Evolutionary conservation across 805 yeast genomes (phyloP), one percentile per base, ranked within the genome.

Genomic region (Schwanniomyces yamadae): DNA sequence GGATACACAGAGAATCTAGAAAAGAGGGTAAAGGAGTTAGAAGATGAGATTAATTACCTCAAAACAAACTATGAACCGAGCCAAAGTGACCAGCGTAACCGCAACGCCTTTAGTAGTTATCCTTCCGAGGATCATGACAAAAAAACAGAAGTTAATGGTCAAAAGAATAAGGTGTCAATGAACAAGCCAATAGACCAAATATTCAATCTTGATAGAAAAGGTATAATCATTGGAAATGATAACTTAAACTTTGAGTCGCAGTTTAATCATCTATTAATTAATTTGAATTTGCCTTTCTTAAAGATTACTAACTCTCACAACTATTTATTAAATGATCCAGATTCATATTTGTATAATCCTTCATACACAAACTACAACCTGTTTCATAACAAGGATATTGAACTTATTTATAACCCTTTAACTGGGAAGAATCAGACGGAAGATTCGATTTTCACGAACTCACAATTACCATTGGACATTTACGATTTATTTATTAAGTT

Each of bases 1-100:
- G 91, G 93, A 0, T 84, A 84, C 51, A 84, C 95, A 1, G 87
- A 82, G 58, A 79, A 78, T 48, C 60, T 84, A 45, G 95, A 84
- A 50, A 70, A 69, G 37, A 78, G 77, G 46, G 64, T 84, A 29
- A 71, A 77, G 22, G 72, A 71, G 22, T 61, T 84, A 36, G 89
- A 84, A 52, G 74, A 75, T 29, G 82, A 76, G 40, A 64, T 75
- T 37, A 61, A 67, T 25, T 54, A 54, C 33, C 52, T 76, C n/a
- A n/a, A n/a, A n/a, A n/a, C 28, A 53, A 63, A 31, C n/a, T n/a
- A n/a, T n/a, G n/a, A 15, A 9, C 11, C 10, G 7, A 32, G 24
- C 15, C 14, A 12, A 11, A 15, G 8, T 28, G 15, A 13, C n/a
- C n/a, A n/a, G n/a, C n/a, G n/a, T n/a, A n/a, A n/a, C n/a, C n/a